These are phyloP conservation scores for Annona squamosa DNA, from an alignment of 164 flowering plant genomes.

Conservation along the genomic window DNA sequence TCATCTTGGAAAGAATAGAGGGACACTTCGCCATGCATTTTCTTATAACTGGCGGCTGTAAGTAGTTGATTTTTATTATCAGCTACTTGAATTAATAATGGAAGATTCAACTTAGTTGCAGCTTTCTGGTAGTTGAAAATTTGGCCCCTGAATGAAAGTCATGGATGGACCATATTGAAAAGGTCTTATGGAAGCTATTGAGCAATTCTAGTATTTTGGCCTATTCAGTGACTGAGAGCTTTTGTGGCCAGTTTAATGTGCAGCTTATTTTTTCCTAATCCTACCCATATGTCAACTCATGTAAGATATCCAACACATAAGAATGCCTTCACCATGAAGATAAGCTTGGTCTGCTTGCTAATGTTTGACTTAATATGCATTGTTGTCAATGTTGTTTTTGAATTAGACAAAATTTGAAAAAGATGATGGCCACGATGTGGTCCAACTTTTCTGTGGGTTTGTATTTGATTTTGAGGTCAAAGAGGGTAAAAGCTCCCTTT, in stretches of 20 bases:
- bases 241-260: too few species aligned
- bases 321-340: neutral
- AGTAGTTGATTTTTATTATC: conserved; percentile 20
- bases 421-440: neutral
- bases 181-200: neutral
- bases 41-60: conserved; percentile 95
- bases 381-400: neutral
- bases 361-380: neutral
- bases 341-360: neutral
- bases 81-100: too few species aligned
- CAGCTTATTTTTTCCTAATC: too few species aligned
- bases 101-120: too few species aligned
- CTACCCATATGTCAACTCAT: too few species aligned
- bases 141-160: neutral
- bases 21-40: conserved; percentile 78
- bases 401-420: neutral
- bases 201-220: neutral
- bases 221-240: too few species aligned
- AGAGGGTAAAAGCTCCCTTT: too few species aligned
- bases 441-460: neutral
- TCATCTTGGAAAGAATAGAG: conserved; percentile 56
- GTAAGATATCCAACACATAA: too few species aligned
- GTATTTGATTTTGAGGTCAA: neutral
- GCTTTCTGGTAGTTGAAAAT: too few species aligned
- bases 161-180: neutral